phyloP scores from a whole-genome alignment of 768 basidiomycete species.

The Psilocybe azurescens region DNA sequence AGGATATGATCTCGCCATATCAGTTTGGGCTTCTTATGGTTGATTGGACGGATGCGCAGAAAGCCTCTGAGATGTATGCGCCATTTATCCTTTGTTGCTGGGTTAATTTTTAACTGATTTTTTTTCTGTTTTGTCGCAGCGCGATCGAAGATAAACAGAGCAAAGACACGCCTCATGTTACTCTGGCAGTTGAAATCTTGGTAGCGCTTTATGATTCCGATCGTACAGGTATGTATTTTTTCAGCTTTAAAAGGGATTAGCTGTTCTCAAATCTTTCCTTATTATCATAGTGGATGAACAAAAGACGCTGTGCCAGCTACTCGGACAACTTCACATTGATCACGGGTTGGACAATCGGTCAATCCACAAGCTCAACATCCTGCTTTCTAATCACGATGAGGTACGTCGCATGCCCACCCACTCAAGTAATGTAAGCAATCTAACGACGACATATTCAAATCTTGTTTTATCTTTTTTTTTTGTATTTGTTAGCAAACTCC shows the following conservation, averaged over 20 bases:
- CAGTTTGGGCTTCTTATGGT: conserved; percentile 82
- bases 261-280: background rate
- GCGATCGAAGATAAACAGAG: conserved; percentile 23
- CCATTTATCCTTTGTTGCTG: conserved; percentile 5
- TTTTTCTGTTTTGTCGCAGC: conserved; percentile 12
- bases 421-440: background rate
- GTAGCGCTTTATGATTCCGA: conserved; percentile 51
- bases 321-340: conserved; percentile 63
- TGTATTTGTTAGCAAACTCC: conserved; percentile 55
- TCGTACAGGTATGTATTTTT: conserved; percentile 42
- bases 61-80: conserved; percentile 54
- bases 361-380: conserved; percentile 51
- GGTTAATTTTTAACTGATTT: conserved; percentile 10
- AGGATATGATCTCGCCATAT: conserved; percentile 73
- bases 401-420: conserved; percentile 32
- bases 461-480: background rate
- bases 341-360: conserved; percentile 39
- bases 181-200: conserved; percentile 63
- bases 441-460: background rate
- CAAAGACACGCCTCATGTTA: conserved; percentile 50
- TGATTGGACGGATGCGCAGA: conserved; percentile 89
- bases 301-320: conserved; percentile 66
- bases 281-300: conserved; percentile 55
- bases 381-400: conserved; percentile 55
- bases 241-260: background rate